Conservation (phyloP, 805 yeast genomes). For the Metschnikowia kunwiensis region DNA sequence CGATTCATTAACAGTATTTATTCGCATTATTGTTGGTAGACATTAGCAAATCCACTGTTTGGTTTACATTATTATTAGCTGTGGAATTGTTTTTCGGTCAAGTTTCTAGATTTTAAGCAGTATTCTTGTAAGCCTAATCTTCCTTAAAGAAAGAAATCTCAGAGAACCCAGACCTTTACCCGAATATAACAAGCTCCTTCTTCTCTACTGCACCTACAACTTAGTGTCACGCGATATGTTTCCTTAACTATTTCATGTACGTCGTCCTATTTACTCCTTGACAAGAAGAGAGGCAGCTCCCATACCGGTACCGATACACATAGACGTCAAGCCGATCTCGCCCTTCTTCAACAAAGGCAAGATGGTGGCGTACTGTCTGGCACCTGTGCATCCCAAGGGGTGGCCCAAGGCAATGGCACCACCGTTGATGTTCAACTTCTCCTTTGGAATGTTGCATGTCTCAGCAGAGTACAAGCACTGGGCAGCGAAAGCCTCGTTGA, state of each 20-base stretch:
- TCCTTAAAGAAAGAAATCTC: too few relatives aligned
- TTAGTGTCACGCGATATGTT: not conserved
- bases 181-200: too few relatives aligned
- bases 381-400: conserved; percentile 67
- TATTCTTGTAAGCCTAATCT: too few relatives aligned
- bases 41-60: too few relatives aligned
- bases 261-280: conserved; percentile 52
- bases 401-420: conserved; percentile 98
- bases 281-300: conserved; percentile 91
- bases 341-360: conserved; percentile 75
- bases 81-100: too few relatives aligned
- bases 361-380: conserved; percentile 89
- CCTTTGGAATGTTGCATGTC: conserved; percentile 60
- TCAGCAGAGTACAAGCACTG: conserved; percentile 80
- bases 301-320: conserved; percentile 99
- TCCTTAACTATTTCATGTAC: too few relatives aligned
- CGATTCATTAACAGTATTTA: too few relatives aligned
- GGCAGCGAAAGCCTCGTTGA: conserved; percentile 96
- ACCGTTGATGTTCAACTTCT: conserved; percentile 65
- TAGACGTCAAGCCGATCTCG: conserved; percentile 85
- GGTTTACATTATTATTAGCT: too few relatives aligned
- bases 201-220: not conserved
- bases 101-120: too few relatives aligned
- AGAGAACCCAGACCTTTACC: too few relatives aligned
- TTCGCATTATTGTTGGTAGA: too few relatives aligned